Percentiles rank a stretch among this genome's conserved stretches.
Evolutionary conservation across 148 eudicot genomes (phyloP).

Genomic region (Vaccinium darrowii): DNA sequence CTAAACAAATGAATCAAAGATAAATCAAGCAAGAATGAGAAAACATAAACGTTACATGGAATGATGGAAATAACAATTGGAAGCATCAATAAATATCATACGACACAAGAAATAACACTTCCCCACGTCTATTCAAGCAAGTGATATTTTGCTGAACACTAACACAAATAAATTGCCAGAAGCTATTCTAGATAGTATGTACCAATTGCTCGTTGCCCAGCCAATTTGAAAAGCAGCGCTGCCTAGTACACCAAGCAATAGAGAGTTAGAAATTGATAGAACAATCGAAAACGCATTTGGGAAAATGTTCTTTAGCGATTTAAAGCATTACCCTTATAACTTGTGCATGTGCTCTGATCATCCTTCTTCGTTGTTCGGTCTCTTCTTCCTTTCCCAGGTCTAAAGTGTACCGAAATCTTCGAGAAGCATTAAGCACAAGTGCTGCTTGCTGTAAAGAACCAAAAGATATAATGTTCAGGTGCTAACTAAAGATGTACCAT

Average conservation of each 20-base stretch:
- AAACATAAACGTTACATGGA: background rate
- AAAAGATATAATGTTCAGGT: conserved; percentile 13
- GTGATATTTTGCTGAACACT: conserved; percentile 2
- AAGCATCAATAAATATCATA: background rate
- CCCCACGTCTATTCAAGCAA: conserved; percentile 1
- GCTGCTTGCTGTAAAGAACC: conserved; percentile 76
- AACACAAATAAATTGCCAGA: background rate
- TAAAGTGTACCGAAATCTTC: conserved; percentile 88
- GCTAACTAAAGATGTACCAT: background rate
- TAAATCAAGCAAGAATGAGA: background rate
- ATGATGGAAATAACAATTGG: background rate
- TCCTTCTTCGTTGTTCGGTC: conserved; percentile 67
- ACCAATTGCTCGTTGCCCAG: conserved; percentile 87
- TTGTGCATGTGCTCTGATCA: conserved; percentile 98
- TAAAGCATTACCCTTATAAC: conserved; percentile 67
- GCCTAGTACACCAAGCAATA: conserved; percentile 48
- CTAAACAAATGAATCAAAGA: conserved; percentile 29
- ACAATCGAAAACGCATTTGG: background rate
- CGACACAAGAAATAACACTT: background rate
- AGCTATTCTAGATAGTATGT: conserved; percentile 17
- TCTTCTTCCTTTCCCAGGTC: conserved; percentile 77
- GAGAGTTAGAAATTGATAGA: conserved; percentile 10
- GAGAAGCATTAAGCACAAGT: conserved; percentile 91
- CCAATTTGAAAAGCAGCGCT: conserved; percentile 92
- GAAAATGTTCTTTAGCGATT: background rate